Evolutionary conservation across 1,284 basidiomycete species (phyloP), one percentile per base, ranked within the genome.

Genomic region (Rhodofomes roseus): DNA sequence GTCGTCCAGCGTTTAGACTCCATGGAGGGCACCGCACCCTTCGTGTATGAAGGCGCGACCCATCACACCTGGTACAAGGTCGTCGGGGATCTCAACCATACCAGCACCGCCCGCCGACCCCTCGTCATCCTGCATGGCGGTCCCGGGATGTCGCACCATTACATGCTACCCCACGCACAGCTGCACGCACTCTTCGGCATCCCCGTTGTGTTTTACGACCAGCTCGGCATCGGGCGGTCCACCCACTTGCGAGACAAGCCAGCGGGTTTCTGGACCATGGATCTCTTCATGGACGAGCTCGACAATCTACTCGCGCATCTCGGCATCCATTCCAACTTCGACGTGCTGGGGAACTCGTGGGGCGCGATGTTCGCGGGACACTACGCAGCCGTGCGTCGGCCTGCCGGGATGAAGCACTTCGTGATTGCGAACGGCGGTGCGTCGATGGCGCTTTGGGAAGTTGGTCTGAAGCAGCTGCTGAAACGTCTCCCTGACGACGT

Each of bases 71-170:
- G 60, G 59, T 66, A 61, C 59, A 65, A 61, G 51, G 44, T 65
- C n/a, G 60, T 64, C 27, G 63, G 66, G 1, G 54, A 67, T 54
- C 62, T 69, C 39, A n/a, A n/a, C 23, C 31, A 34, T n/a, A n/a
- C n/a, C n/a, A 34, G 65, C 4, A 51, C 58, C 2, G 40, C 54
- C 3, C 63, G 55, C 2, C 55, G 56, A n/a, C 75, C 76, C n/a
- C 70, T 77, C 52, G 64, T 78, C 62, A 63, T 67, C 31, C 65
- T 78, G 6, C 76, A 77, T 59, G 76, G 76, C 43, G 77, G 77
- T 0, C 71, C 70, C 0, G 73, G 73, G 20, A 59, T 71, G 44
- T 55, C 66, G 4, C 68, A 70, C 63, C 59, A 71, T 59, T 72
- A 70, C 64, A 63, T 75, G 31, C 55, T 67, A 31, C 65, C 70